Evolutionary conservation across 768 basidiomycete species (phyloP).

Genomic region (Tricholoma bakamatsutake): DNA sequence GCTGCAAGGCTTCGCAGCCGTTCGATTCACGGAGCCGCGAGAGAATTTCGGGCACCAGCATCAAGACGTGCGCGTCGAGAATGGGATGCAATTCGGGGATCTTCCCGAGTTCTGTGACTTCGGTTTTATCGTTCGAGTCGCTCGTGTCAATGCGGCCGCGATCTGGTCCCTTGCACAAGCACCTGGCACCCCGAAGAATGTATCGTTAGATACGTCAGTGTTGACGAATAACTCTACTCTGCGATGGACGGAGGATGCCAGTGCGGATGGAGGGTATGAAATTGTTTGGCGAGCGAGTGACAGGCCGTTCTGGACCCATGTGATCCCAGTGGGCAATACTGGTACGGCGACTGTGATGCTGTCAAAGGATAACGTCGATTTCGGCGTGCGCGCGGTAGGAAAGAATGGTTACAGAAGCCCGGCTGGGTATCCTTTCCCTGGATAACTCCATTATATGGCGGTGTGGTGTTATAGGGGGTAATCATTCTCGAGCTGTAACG

Average conservation of each 20-base stretch:
- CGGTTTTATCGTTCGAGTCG: constrained; percentile 45
- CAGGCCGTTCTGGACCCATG: constrained; percentile 41
- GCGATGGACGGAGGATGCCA: constrained; percentile 35
- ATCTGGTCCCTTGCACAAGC: constrained; percentile 49
- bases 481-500: neutral
- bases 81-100: constrained; percentile 53
- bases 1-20: constrained; percentile 42
- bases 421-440: constrained; percentile 32
- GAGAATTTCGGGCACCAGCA: constrained; percentile 56
- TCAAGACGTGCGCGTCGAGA: constrained; percentile 45
- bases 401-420: constrained; percentile 48
- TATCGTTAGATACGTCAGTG: constrained; percentile 38
- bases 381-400: constrained; percentile 45
- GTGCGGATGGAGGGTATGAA: constrained; percentile 41
- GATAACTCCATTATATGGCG: neutral
- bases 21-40: constrained; percentile 51
- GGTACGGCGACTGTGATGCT: constrained; percentile 33
- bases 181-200: constrained; percentile 46
- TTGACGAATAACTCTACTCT: constrained; percentile 53
- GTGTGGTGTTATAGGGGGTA: no score
- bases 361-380: constrained; percentile 47
- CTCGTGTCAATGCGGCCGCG: constrained; percentile 44
- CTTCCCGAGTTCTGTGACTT: constrained; percentile 49
- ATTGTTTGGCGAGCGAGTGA: constrained; percentile 46
- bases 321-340: constrained; percentile 42